Conservation (phyloP, 1,139 yeast genomes). For the Trichomonascaceae sp. region DNA sequence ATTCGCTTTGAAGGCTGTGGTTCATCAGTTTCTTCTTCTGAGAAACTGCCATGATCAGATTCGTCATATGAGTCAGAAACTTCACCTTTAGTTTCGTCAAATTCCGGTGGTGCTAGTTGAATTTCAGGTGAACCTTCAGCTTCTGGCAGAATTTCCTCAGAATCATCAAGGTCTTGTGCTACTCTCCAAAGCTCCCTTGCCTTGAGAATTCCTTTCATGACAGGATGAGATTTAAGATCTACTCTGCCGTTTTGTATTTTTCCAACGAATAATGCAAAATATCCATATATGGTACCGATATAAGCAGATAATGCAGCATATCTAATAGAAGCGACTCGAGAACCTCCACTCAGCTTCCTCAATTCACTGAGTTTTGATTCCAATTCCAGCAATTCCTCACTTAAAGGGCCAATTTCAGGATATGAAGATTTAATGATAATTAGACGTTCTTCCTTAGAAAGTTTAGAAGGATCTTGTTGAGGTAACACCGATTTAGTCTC, state of each 20-base stretch:
- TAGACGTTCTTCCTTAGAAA: constrained; percentile 36
- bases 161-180: constrained; percentile 16
- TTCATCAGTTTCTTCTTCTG: constrained; percentile 11
- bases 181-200: constrained; percentile 83
- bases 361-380: constrained; percentile 41
- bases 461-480: constrained; percentile 33
- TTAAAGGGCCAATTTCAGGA: constrained; percentile 80
- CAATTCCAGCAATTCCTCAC: constrained; percentile 54
- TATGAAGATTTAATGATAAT: constrained; percentile 31
- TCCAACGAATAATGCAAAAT: constrained; percentile 64
- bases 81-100: constrained; percentile 17
- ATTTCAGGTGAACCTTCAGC: neutral
- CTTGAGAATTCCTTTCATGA: constrained; percentile 78
- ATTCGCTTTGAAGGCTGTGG: neutral
- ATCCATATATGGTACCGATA: constrained; percentile 65
- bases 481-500: constrained; percentile 24
- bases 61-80: constrained; percentile 2
- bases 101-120: constrained; percentile 28
- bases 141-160: neutral
- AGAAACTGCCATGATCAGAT: constrained; percentile 12
- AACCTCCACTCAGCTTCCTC: constrained; percentile 15
- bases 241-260: constrained; percentile 49
- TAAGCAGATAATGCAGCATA: constrained; percentile 69
- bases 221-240: constrained; percentile 77
- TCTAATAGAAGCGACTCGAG: constrained; percentile 41